Conservation (phyloP, 2,329 filamentous ascomycete genomes). For the Hirsutella thompsonii region DNA sequence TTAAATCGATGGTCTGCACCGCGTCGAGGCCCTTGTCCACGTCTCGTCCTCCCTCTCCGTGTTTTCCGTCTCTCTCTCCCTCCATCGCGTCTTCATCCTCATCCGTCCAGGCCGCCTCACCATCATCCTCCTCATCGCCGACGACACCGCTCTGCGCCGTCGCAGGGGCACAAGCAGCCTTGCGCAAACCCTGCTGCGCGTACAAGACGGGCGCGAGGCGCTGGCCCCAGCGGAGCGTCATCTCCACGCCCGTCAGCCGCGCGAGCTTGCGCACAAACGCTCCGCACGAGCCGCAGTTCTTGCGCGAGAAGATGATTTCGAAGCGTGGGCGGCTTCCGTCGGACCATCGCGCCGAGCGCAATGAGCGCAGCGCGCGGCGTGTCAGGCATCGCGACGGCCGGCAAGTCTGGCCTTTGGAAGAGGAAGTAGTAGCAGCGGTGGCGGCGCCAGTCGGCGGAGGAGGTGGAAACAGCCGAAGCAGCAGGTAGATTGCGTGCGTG, state of each 20-base stretch:
- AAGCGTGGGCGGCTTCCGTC: conserved; percentile 15
- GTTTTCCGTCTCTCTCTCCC: too few species aligned
- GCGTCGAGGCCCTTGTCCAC: background rate
- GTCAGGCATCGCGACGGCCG: background rate
- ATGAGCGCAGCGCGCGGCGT: conserved; percentile 8
- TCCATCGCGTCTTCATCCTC: background rate
- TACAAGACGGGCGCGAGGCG: conserved; percentile 16
- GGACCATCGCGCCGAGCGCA: conserved; percentile 11
- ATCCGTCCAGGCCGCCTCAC: too few species aligned
- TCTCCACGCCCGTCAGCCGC: conserved; percentile 12
- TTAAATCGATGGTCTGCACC: background rate
- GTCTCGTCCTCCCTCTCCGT: background rate
- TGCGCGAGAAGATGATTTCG: conserved; percentile 22
- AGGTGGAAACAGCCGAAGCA: conserved; percentile 14
- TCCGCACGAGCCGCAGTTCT: conserved; percentile 16
- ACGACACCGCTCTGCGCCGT: background rate
- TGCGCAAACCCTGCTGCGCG: background rate
- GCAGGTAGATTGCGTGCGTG: conserved; percentile 14
- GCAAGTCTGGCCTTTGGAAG: background rate
- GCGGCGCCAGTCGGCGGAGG: too few species aligned
- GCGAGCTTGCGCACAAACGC: conserved; percentile 13
- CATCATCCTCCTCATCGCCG: background rate
- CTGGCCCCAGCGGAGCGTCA: conserved; percentile 15
- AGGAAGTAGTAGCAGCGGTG: background rate
- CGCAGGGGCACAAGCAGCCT: background rate